A percentile compares a stretch with the other conserved stretches of the same genome.
phyloP scores from a whole-genome alignment of 148 eudicot genomes.

The Vaccinium macrocarpon region DNA sequence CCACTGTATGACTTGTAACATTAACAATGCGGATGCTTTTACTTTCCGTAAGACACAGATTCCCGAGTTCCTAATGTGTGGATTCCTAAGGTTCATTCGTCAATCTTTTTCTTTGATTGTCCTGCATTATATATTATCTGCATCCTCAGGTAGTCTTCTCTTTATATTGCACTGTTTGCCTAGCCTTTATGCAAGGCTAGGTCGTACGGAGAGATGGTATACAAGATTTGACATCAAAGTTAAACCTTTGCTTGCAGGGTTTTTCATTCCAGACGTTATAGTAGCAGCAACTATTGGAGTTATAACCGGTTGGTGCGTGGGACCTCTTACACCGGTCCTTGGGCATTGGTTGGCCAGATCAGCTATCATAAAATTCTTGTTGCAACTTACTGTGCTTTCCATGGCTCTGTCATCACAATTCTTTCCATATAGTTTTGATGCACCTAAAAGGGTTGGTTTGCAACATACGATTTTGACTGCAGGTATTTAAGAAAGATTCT shows the following conservation, averaged over 20 bases:
- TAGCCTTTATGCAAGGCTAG: background rate
- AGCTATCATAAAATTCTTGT: conserved; percentile 57
- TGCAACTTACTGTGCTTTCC: conserved; percentile 71
- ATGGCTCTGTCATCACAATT: conserved; percentile 80
- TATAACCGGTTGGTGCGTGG: conserved; percentile 81
- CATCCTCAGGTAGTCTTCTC: background rate
- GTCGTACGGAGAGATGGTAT: background rate
- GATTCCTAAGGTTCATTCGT: background rate
- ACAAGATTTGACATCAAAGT: conserved; percentile 11
- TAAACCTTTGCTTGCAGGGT: conserved; percentile 50
- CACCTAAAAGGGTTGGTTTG: conserved; percentile 83
- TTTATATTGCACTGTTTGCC: background rate
- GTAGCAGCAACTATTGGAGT: conserved; percentile 76
- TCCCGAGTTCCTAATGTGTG: background rate
- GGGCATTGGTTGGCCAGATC: conserved; percentile 78
- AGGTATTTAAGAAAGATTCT: conserved; percentile 49
- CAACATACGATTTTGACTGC: conserved; percentile 72
- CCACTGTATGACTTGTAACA: too few relatives aligned
- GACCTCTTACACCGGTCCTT: conserved; percentile 79
- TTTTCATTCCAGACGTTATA: conserved; percentile 66
- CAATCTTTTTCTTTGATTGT: background rate
- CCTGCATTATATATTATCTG: background rate
- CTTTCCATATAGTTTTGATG: conserved; percentile 87
- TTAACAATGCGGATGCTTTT: background rate
- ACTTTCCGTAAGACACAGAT: too few relatives aligned